Base-by-base conservation (phyloP, 805 yeast species). In the Dipodascus albidus region DNA sequence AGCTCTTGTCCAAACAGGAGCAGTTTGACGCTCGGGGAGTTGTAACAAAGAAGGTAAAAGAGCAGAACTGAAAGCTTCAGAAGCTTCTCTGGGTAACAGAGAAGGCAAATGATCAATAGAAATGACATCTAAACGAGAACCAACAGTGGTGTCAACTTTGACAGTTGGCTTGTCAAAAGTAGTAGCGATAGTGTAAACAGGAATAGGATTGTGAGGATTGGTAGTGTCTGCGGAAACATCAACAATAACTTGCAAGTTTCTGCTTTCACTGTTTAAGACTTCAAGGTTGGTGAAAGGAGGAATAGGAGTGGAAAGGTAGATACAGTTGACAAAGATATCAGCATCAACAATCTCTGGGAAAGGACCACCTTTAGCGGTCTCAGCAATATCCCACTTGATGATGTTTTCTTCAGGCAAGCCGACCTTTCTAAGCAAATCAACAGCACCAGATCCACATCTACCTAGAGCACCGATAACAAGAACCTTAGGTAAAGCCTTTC, bases 141-240 rank as follows among this genome's bases (percentile, higher is more conserved):
- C 96, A 33, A 70, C 74, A 23, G 83, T 75, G 41, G 93, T 82
- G 57, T 82, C 80, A 44, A 91, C 99, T 4, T 71, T 69, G 49
- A 87, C 97, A 1, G 96, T 90, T 59, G 99, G 99, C 62, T 87
- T 80, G 59, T 80, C 79, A 75, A 93, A 93, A 3, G 84, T 89
- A 24, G 99, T 91, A 54, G 96, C 95, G 60, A 87, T 76, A 22
- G 81, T 74, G 71, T 93, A 95, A 53, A 93, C 91, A 57, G 99
- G 99, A 55, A 93, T 80, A 54, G 99, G 99, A 74, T 93, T 93
- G 76, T 89, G 91, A 57, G 97, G 97, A 71, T 93, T 93, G 53
- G 99, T 93, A 50, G 98, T 93, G 73, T 93, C 99, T 54, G 99
- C 99, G 52, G 96, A 87, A 54, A 93, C 99, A 70, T 93, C 99